Evolutionary conservation across 306 rosid genomes (phyloP).

Genomic region (Bauhinia variegata): DNA sequence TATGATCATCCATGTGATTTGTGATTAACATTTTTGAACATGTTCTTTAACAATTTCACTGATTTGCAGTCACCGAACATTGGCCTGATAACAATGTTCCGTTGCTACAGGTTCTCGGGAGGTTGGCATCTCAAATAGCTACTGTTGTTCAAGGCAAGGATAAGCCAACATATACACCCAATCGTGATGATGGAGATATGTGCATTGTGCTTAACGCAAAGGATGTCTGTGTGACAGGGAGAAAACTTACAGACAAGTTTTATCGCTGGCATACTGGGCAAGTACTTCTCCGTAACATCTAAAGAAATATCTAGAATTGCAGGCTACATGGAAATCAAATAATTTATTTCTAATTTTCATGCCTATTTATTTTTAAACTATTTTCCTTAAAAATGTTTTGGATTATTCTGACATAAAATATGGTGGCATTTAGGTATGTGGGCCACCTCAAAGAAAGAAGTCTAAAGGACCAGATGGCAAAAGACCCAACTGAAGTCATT

Average conservation of each 20-base stretch:
- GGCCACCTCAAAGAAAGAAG: slow-evolving; percentile 88
- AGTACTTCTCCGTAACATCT: slow-evolving; percentile 30
- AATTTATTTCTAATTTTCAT: slow-evolving; percentile 29
- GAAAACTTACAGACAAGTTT: slow-evolving; percentile 84
- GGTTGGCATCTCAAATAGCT: slow-evolving; percentile 93
- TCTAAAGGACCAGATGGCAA: slow-evolving; percentile 83
- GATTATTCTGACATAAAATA: slow-evolving; percentile 37
- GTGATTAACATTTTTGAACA: slow-evolving; percentile 1
- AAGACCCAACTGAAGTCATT: slow-evolving; percentile 93
- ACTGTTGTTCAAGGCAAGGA: slow-evolving; percentile 94
- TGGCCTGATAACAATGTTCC: slow-evolving; percentile 15
- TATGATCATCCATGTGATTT: slow-evolving; percentile 4
- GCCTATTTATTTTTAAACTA: slow-evolving; percentile 8
- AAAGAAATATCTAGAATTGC: slow-evolving; percentile 19
- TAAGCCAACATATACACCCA: slow-evolving; percentile 86
- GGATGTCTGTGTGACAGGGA: slow-evolving; percentile 82
- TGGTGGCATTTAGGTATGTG: slow-evolving; percentile 64
- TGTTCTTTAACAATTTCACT: slow-evolving; percentile 14
- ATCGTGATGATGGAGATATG: slow-evolving; percentile 96
- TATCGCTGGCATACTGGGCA: slow-evolving; percentile 98
- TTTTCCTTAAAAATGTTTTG: not conserved
- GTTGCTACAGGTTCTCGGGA: slow-evolving; percentile 75
- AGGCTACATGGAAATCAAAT: slow-evolving; percentile 17
- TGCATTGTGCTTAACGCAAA: slow-evolving; percentile 94
- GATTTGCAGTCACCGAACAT: slow-evolving; percentile 25